Conservation (phyloP, 768 basidiomycete species). For the Leccinum fibrillosum region DNA sequence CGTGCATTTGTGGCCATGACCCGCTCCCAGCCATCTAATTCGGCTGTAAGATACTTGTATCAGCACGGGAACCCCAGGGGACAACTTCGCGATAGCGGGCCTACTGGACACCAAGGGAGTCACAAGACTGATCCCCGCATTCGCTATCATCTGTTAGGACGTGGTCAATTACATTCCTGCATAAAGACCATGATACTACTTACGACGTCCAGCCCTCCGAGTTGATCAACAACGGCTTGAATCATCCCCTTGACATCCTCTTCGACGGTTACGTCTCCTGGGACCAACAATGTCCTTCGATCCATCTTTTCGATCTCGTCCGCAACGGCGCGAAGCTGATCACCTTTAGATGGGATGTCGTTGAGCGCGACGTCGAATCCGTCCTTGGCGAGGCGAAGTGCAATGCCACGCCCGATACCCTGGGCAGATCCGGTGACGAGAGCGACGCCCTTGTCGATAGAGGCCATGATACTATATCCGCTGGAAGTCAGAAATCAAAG, state of each 20-base stretch:
- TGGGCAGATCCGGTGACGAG: constrained; percentile 29
- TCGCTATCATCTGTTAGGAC: constrained; percentile 12
- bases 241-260: constrained; percentile 5
- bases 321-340: constrained; percentile 2
- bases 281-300: constrained; percentile 10
- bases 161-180: background rate
- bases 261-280: constrained; percentile 9
- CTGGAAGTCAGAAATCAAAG: background rate
- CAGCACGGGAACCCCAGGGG: background rate
- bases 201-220: constrained; percentile 6
- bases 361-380: constrained; percentile 28
- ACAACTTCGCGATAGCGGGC: background rate
- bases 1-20: background rate
- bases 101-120: background rate
- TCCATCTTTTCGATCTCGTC: constrained; percentile 5
- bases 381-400: constrained; percentile 14
- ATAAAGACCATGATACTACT: background rate
- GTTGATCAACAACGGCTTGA: background rate
- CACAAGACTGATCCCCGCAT: background rate
- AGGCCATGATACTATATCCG: background rate
- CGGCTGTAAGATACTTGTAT: background rate
- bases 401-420: constrained; percentile 22
- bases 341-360: constrained; percentile 19
- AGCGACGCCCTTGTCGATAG: constrained; percentile 18
- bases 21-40: background rate